These are phyloP conservation scores for Geotrichum aggregatum DNA, from an alignment of 1,139 yeast genomes.

Conservation along the genomic window DNA sequence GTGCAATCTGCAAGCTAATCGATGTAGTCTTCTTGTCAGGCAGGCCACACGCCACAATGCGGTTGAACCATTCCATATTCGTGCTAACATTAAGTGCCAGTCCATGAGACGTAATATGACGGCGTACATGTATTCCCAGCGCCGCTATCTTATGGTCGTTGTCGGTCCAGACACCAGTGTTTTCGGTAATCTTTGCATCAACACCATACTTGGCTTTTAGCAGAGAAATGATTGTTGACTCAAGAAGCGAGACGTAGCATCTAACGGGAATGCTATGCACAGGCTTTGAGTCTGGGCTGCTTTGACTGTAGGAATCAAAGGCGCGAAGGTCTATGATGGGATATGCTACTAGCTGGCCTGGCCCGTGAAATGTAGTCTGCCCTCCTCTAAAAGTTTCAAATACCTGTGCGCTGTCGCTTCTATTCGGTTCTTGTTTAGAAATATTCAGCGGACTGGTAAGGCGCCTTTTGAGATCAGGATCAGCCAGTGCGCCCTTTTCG, in stretches of 20 bases:
- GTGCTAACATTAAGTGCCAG: constrained; percentile 75
- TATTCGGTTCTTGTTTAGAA: no score
- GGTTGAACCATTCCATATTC: constrained; percentile 65
- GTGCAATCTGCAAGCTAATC: constrained; percentile 28
- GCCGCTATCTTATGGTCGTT: constrained; percentile 74
- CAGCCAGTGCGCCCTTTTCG: constrained; percentile 51
- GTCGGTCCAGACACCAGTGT: constrained; percentile 80
- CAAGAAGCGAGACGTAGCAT: constrained; percentile 71
- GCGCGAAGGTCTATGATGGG: constrained; percentile 70
- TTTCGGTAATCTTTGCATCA: constrained; percentile 46
- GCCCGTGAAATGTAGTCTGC: constrained; percentile 93
- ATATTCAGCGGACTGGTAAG: no score
- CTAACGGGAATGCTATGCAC: constrained; percentile 54
- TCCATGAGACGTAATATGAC: constrained; percentile 87
- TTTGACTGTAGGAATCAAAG: no score
- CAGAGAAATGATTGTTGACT: constrained; percentile 53
- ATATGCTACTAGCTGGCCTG: constrained; percentile 88
- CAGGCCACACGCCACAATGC: constrained; percentile 81
- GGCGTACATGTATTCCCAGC: constrained; percentile 79
- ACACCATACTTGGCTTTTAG: constrained; percentile 14
- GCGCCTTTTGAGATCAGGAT: constrained; percentile 29
- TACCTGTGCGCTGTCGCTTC: constrained; percentile 47
- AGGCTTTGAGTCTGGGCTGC: no score
- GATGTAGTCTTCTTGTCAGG: constrained; percentile 57
- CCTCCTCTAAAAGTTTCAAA: constrained; percentile 91